Evolutionary conservation across 192 early-diverging fungal species (phyloP).

Genomic region (Radiomyces spectabilis): DNA sequence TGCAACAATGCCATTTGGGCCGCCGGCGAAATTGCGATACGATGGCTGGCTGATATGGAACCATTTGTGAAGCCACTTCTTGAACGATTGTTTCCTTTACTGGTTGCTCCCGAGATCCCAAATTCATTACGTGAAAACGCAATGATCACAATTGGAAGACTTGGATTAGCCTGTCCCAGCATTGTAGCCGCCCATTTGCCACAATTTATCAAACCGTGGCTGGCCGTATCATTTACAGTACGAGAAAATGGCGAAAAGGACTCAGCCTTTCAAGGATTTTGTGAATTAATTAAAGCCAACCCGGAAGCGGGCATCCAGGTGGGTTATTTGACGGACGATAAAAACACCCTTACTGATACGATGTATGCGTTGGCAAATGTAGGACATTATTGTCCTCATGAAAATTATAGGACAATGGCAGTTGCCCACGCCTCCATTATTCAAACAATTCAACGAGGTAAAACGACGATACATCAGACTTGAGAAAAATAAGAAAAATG

Average conservation of each 20-base stretch:
- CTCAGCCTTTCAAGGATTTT: conserved; percentile 76
- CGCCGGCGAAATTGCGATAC: conserved; percentile 89
- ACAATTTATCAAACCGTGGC: conserved; percentile 79
- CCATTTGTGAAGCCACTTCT: conserved; percentile 69
- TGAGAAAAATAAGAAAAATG: no score
- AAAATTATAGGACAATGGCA: no score
- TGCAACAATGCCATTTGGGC: conserved; percentile 99
- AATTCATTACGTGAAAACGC: conserved; percentile 82
- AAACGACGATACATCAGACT: no score
- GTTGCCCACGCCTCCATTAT: no score
- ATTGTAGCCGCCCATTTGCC: conserved; percentile 75
- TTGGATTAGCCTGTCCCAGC: conserved; percentile 78
- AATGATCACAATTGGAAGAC: conserved; percentile 91
- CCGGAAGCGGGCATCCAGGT: conserved; percentile 52
- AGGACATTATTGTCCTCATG: no score
- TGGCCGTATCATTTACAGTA: conserved; percentile 59
- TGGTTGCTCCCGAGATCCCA: conserved; percentile 56
- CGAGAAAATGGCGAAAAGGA: conserved; percentile 93
- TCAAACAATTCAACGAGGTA: no score
- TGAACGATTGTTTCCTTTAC: conserved; percentile 69
- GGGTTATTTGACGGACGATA: no score
- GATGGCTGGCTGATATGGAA: conserved; percentile 68
- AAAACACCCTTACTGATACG: no score
- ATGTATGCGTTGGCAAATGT: no score
- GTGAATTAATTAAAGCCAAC: conserved; percentile 81